A percentile compares a stretch with the other conserved stretches of the same genome.
Conservation (phyloP, 2,329 filamentous ascomycete genomes). For the Domatiomyces globalis region DNA sequence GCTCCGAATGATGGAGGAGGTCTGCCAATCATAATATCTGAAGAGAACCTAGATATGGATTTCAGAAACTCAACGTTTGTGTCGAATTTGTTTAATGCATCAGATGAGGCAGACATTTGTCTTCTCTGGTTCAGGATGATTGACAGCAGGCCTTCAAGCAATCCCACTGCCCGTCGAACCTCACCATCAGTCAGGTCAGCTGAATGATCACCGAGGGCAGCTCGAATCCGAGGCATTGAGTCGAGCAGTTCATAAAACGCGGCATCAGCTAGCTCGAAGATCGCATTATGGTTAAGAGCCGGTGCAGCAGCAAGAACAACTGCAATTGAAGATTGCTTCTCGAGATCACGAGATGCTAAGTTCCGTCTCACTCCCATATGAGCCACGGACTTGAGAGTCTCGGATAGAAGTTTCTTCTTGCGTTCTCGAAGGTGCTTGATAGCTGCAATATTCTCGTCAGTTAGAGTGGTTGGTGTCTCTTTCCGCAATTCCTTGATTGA, state of each 20-base stretch:
- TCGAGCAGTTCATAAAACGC: conserved; percentile 70
- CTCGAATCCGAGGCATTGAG: conserved; percentile 53
- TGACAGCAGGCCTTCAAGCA: conserved; percentile 72
- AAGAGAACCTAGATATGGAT: neutral
- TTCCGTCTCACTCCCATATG: conserved; percentile 85
- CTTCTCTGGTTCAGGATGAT: conserved; percentile 27
- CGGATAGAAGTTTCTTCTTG: conserved; percentile 80
- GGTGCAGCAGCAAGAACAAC: conserved; percentile 50
- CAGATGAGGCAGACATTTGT: neutral
- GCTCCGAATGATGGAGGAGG: conserved; percentile 6
- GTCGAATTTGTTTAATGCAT: conserved; percentile 13
- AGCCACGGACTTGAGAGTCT: conserved; percentile 67
- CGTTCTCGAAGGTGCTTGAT: conserved; percentile 82
- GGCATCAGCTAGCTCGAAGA: conserved; percentile 43
- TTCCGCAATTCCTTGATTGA: conserved; percentile 63
- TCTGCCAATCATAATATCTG: neutral
- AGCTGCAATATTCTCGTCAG: conserved; percentile 68
- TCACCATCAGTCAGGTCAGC: conserved; percentile 74
- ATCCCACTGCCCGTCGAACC: conserved; percentile 62
- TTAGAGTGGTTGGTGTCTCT: conserved; percentile 67
- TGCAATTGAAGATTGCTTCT: conserved; percentile 57
- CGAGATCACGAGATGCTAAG: conserved; percentile 57
- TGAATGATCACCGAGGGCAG: conserved; percentile 57
- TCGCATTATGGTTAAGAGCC: conserved; percentile 13
- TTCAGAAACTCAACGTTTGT: neutral